Evolutionary conservation across 805 yeast genomes (phyloP), one percentile per base, ranked within the genome.

Genomic region (Yarrowia divulgata): DNA sequence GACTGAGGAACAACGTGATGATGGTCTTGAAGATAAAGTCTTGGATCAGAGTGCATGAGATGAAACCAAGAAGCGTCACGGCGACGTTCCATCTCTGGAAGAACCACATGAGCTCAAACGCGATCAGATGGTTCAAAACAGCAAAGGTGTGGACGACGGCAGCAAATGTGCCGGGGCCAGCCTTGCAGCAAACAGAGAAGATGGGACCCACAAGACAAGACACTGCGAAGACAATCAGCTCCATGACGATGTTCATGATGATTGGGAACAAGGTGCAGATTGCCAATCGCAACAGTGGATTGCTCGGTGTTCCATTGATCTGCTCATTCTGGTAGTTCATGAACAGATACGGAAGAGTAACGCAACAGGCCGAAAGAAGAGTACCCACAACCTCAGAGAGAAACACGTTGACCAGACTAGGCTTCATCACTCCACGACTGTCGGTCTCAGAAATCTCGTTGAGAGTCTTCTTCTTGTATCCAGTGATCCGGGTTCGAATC

Each of bases 401-500:
- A 69, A 90, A 80, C 13, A 90, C 82, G 74, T 91, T 91, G 37
- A 86, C 79, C 74, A 91, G 82, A 69, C 87, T 88, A 8, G 97
- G 93, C 73, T 88, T 85, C 52, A 45, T 48, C 23, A 50, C 63
- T n/a, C 69, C 40, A 14, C 39, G 23, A 23, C 35, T 9, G 37
- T 52, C 80, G 77, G 83, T 80, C 75, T 85, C 90, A 54, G 88
- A 84, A 9, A 75, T 75, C 74, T 86, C 89, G 43, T 85, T 84
- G 62, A 87, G 82, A 69, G 83, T 76, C 77, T 85, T 85, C 71
- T 87, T 81, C 79, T 90, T 91, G 81, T 86, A 90, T 52, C 98
- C 98, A 18, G 97, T 93, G 72, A 90, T 84, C 75, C 90, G 85
- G 13, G 94, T 88, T 77, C 97, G 84, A 1, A 89, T 83, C 69